Base-by-base conservation (phyloP, 1,139 yeast genomes). In the Taphrina sp. region DNA sequence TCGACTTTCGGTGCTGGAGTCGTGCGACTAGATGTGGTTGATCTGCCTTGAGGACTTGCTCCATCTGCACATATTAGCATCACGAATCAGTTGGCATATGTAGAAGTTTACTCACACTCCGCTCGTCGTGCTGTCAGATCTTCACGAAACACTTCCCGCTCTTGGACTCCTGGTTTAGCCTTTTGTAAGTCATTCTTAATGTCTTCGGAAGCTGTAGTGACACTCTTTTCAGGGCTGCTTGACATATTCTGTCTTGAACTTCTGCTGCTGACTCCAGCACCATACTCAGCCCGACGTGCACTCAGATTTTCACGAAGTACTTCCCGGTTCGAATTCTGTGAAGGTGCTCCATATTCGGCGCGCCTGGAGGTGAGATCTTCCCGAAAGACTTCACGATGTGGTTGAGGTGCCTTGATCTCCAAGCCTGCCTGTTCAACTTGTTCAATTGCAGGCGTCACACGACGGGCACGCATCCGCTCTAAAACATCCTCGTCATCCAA, bases 381-480 rank as follows among this genome's bases (percentile, higher is more conserved):
- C 39, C 39, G 33, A 31, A 29, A 49, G 12, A 49, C 54, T 31
- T 49, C 54, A 29, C 46, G 54, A 7, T 10, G 12, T 3, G 39
- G 17, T 8, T 19, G 23, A 16, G 38, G 19, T 3, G 39, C 20
- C 17, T 34, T 37, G 19, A 41, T 38, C 5, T 14, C 14, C 17
- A 34, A 38, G 10, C 14, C 37, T 26, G 38, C 46, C 12, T 23
- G 28, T 31, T 23, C 33, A 8, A 31, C 34, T n/a, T 41, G 23
- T 34, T 49, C 54, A 22, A 49, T 39, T 4, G 54, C 54, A 5
- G 54, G 54, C 3, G 54, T 49, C 22, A 49, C 54, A 31, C 54
- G 45, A 22, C 54, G 54, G 1, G 46, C 24, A 17, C 54, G 45
- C 5, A 42, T 34, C 14, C 26, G 43, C 28, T 49, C 54, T 3